A percentile compares a stretch with the other conserved stretches of the same genome.
These are phyloP conservation scores for Ciborinia camelliae DNA, from an alignment of 2,329 filamentous ascomycete genomes.

Conservation along the genomic window DNA sequence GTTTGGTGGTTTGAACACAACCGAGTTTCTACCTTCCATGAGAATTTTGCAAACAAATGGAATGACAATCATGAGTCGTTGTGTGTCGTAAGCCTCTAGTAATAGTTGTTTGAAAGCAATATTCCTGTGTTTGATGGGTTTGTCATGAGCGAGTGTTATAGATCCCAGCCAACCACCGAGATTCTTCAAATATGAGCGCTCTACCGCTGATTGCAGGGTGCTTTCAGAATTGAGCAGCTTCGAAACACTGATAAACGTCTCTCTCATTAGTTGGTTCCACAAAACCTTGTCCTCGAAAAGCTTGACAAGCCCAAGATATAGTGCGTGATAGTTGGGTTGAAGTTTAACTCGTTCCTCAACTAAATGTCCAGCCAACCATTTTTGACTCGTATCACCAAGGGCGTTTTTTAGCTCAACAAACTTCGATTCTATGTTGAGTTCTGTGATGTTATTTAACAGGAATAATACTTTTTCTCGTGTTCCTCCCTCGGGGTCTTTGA, in stretches of 20 bases:
- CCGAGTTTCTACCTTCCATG: slow-evolving; percentile 77
- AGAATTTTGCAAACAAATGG: slow-evolving; percentile 98
- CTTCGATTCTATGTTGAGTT: slow-evolving; percentile 81
- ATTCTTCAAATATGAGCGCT: slow-evolving; percentile 87
- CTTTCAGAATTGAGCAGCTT: slow-evolving; percentile 87
- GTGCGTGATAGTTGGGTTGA: slow-evolving; percentile 91
- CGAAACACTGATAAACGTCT: slow-evolving; percentile 84
- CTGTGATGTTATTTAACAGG: slow-evolving; percentile 92
- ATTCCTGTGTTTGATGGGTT: slow-evolving; percentile 93
- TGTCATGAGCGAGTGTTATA: slow-evolving; percentile 86
- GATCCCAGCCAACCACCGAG: slow-evolving; percentile 91
- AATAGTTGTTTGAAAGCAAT: slow-evolving; percentile 96
- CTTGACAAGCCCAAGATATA: slow-evolving; percentile 87
- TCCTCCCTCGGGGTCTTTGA: slow-evolving; percentile 79
- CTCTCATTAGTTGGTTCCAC: slow-evolving; percentile 85
- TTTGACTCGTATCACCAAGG: slow-evolving; percentile 76
- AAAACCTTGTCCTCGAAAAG: slow-evolving; percentile 75
- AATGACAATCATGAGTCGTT: slow-evolving; percentile 86
- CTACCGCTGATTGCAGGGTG: slow-evolving; percentile 78
- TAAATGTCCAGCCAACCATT: slow-evolving; percentile 94
- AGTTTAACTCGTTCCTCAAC: slow-evolving; percentile 96
- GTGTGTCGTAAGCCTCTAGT: slow-evolving; percentile 88
- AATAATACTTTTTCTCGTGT: slow-evolving; percentile 93
- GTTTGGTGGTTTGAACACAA: slow-evolving; percentile 90
- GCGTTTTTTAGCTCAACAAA: slow-evolving; percentile 76